Evolutionary conservation across 345 rosid genomes (phyloP).

Genomic region (Camelina laxa): DNA sequence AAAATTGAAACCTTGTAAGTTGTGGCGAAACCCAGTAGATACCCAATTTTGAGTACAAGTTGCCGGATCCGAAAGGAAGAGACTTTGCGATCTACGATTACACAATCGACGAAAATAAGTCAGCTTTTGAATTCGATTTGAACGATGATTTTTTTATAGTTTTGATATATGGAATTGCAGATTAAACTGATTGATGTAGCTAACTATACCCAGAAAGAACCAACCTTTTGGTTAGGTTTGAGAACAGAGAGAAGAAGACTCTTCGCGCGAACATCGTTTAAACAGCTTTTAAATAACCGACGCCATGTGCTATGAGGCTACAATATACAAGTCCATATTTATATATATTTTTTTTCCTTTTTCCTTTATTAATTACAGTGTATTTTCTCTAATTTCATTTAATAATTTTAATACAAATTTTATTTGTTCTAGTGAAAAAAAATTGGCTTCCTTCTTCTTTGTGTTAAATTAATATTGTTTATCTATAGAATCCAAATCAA

Average conservation of each 20-base stretch:
- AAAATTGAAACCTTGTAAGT: slow-evolving; percentile 26
- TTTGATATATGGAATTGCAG: too few species aligned
- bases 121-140: neutral
- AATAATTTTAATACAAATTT: too few species aligned
- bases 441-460: too few species aligned
- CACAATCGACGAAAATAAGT: neutral
- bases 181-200: neutral
- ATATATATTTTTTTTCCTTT: too few species aligned
- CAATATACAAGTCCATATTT: too few species aligned
- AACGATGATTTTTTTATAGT: too few species aligned
- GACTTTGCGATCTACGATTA: slow-evolving; percentile 30
- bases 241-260: slow-evolving; percentile 28
- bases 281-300: neutral
- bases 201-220: neutral
- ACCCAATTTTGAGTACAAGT: slow-evolving; percentile 11
- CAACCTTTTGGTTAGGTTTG: slow-evolving; percentile 26
- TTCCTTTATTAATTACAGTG: too few species aligned
- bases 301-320: too few species aligned
- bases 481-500: neutral
- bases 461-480: too few species aligned
- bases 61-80: slow-evolving; percentile 20
- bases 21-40: neutral
- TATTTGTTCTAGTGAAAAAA: too few species aligned
- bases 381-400: too few species aligned
- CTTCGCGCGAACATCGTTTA: slow-evolving; percentile 25